phyloP scores from a whole-genome alignment of 345 rosid genomes.

The Garcia nutans region DNA sequence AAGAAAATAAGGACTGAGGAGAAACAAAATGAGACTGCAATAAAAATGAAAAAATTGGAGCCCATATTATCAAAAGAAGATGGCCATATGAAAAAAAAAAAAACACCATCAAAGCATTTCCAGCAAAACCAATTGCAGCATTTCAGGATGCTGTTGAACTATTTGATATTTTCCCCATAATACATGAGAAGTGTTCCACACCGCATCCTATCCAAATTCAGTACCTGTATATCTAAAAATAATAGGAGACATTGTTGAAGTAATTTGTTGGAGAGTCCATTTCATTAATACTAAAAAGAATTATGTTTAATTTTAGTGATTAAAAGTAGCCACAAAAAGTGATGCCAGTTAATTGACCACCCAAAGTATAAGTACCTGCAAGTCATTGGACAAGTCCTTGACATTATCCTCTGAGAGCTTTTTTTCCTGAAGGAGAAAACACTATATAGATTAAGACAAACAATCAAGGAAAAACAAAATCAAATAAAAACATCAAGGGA shows the following conservation, averaged over 20 bases:
- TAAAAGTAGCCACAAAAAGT: not conserved
- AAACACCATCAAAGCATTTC: not conserved
- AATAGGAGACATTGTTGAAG: not conserved
- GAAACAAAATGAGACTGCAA: not conserved
- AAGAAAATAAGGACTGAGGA: not conserved
- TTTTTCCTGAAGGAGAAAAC: constrained; percentile 55
- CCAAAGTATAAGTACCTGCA: constrained; percentile 56
- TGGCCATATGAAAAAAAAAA: not conserved
- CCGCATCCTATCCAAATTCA: too few relatives aligned
- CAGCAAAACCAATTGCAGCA: not conserved
- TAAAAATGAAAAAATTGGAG: not conserved
- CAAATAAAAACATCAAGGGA: constrained; percentile 8
- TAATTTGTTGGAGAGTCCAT: not conserved
- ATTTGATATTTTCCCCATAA: not conserved
- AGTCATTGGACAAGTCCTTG: constrained; percentile 83
- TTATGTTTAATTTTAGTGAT: not conserved
- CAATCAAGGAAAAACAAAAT: not conserved
- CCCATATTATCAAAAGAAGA: too few relatives aligned
- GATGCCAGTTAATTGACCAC: not conserved
- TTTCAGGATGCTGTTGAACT: not conserved
- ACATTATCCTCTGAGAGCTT: constrained; percentile 97
- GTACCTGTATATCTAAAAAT: not conserved
- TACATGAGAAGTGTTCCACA: not conserved
- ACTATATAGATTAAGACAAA: constrained; percentile 6
- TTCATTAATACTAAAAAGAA: not conserved